These are phyloP conservation scores for Carpinus fangiana DNA, from an alignment of 306 rosid species.

Conservation along the genomic window DNA sequence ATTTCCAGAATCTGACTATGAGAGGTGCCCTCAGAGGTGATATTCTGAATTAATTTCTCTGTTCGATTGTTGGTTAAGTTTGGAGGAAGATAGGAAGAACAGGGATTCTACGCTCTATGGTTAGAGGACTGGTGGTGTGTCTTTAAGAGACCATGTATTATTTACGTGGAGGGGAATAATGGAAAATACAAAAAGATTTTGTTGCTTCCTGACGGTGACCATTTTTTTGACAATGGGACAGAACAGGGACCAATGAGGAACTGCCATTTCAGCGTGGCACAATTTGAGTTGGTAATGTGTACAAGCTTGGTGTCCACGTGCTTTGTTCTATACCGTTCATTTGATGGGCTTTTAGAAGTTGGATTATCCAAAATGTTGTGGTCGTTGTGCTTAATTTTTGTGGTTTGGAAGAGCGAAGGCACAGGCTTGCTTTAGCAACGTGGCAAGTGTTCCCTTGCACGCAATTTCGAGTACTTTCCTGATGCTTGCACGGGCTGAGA, in stretches of 20 bases:
- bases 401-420: slow-evolving; percentile 33
- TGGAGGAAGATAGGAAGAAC: slow-evolving; percentile 11
- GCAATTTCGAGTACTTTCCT: slow-evolving; percentile 35
- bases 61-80: slow-evolving; percentile 21
- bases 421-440: slow-evolving; percentile 38
- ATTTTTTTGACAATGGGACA: slow-evolving; percentile 5
- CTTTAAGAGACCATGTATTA: slow-evolving; percentile 40
- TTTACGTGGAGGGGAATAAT: slow-evolving; percentile 63
- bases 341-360: slow-evolving; percentile 14
- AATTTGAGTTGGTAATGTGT: slow-evolving; percentile 23
- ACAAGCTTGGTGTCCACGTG: slow-evolving; percentile 38
- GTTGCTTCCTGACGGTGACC: slow-evolving; percentile 12
- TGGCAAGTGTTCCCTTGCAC: slow-evolving; percentile 53
- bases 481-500: slow-evolving; percentile 37
- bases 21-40: background rate
- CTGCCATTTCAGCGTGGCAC: slow-evolving; percentile 13
- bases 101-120: slow-evolving; percentile 21
- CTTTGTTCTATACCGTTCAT: slow-evolving; percentile 40
- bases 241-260: background rate
- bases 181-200: slow-evolving; percentile 1
- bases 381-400: slow-evolving; percentile 27
- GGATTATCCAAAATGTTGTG: slow-evolving; percentile 48
- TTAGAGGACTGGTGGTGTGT: slow-evolving; percentile 27
- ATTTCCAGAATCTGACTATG: slow-evolving; percentile 30
- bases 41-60: slow-evolving; percentile 11